phyloP scores from a whole-genome alignment of 768 basidiomycete genomes.

The Auricularia heimuer region DNA sequence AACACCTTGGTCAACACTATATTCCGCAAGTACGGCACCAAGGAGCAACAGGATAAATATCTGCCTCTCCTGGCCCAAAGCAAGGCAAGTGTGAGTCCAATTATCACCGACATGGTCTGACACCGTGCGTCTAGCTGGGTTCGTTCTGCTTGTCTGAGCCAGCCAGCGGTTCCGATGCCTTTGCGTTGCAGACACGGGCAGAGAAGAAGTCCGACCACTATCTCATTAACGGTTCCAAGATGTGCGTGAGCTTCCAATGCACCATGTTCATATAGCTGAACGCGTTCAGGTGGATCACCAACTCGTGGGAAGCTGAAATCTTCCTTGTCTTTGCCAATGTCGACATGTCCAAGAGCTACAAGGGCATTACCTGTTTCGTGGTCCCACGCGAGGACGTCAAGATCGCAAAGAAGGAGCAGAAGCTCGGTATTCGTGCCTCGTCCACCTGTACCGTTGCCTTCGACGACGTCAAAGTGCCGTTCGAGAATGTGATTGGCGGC shows the following conservation, averaged over 20 bases:
- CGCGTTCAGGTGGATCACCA: slow-evolving; percentile 70
- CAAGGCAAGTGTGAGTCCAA: slow-evolving; percentile 39
- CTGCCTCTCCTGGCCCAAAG: slow-evolving; percentile 70
- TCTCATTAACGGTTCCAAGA: slow-evolving; percentile 93
- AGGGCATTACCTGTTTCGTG: slow-evolving; percentile 97
- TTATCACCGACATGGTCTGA: slow-evolving; percentile 1
- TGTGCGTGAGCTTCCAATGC: slow-evolving; percentile 28
- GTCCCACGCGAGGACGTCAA: slow-evolving; percentile 94
- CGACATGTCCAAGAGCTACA: slow-evolving; percentile 91
- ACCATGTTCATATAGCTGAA: not conserved
- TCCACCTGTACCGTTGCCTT: slow-evolving; percentile 93
- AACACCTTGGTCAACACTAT: slow-evolving; percentile 98
- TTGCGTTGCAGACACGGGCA: slow-evolving; percentile 90
- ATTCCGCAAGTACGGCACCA: slow-evolving; percentile 72
- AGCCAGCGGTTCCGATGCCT: slow-evolving; percentile 91
- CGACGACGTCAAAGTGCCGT: slow-evolving; percentile 80
- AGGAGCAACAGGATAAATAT: slow-evolving; percentile 82
- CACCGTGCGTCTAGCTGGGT: slow-evolving; percentile 52
- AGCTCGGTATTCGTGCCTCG: slow-evolving; percentile 91
- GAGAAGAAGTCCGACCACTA: slow-evolving; percentile 78
- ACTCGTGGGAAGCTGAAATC: slow-evolving; percentile 84
- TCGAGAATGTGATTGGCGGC: slow-evolving; percentile 85
- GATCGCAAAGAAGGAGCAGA: slow-evolving; percentile 98
- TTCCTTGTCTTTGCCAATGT: slow-evolving; percentile 95
- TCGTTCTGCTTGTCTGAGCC: slow-evolving; percentile 94